These are phyloP conservation scores for Amanita thiersii DNA, from an alignment of 768 basidiomycete species.

Conservation along the genomic window DNA sequence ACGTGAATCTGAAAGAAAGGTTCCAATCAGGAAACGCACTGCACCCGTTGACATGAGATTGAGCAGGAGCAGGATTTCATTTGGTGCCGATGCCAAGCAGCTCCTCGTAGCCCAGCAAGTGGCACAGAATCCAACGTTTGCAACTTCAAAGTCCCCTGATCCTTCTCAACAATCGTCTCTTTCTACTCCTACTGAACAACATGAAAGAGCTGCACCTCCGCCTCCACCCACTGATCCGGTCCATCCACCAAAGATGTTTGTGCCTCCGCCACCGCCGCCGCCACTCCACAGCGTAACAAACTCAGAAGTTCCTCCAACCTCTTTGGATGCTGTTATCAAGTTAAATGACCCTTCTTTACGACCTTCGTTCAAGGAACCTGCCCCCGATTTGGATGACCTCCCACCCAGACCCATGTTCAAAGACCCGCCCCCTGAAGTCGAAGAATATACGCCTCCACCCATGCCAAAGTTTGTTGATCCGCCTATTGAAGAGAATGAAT, in stretches of 20 bases:
- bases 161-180: slow-evolving; percentile 22
- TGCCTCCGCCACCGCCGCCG: slow-evolving; percentile 23
- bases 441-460: slow-evolving; percentile 33
- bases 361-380: slow-evolving; percentile 50
- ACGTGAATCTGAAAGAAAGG: slow-evolving; percentile 77
- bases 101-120: slow-evolving; percentile 64
- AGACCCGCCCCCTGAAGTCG: slow-evolving; percentile 55
- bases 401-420: slow-evolving; percentile 44
- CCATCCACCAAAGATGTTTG: slow-evolving; percentile 10
- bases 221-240: slow-evolving; percentile 21
- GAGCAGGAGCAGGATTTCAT: slow-evolving; percentile 68
- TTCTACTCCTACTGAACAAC: slow-evolving; percentile 12
- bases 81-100: slow-evolving; percentile 61
- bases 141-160: slow-evolving; percentile 26
- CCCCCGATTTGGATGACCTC: slow-evolving; percentile 38
- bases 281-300: slow-evolving; percentile 19
- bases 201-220: slow-evolving; percentile 13
- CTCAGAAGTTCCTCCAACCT: slow-evolving; percentile 25
- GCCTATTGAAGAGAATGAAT: slow-evolving; percentile 44
- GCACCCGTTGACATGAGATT: slow-evolving; percentile 84
- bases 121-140: slow-evolving; percentile 43
- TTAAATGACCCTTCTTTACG: slow-evolving; percentile 25
- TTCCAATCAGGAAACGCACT: slow-evolving; percentile 80
- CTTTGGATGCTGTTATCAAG: slow-evolving; percentile 20
- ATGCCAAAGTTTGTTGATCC: slow-evolving; percentile 47